A percentile compares a stretch with the other conserved stretches of the same genome.
phyloP scores from a whole-genome alignment of 2,329 filamentous ascomycete genomes.

The Cordyceps fumosorosea region DNA sequence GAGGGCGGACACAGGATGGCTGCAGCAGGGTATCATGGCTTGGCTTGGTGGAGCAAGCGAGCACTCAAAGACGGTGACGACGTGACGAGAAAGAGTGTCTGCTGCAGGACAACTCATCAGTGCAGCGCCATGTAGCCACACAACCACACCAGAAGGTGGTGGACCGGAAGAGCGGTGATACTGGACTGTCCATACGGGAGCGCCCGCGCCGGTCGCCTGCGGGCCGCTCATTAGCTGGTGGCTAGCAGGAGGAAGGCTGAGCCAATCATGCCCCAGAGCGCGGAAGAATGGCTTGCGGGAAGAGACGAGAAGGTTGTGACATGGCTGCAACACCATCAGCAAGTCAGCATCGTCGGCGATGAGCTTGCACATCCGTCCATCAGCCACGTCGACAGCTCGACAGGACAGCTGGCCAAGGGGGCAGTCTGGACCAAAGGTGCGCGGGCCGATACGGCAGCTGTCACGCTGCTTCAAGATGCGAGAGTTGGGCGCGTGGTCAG shows the following conservation, averaged over 20 bases:
- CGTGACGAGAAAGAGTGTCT: constrained; percentile 11
- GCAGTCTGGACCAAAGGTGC: not conserved
- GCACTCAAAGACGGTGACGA: constrained; percentile 2
- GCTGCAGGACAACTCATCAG: constrained; percentile 14
- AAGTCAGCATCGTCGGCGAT: not conserved
- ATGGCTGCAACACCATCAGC: not conserved
- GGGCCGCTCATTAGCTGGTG: constrained; percentile 11
- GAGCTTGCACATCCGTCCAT: not conserved
- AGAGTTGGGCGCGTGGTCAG: constrained; percentile 6
- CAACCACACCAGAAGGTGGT: not conserved
- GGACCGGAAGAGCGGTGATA: constrained; percentile 1
- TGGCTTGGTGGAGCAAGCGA: constrained; percentile 10
- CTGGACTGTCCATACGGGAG: constrained; percentile 6
- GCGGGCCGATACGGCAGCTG: constrained; percentile 1
- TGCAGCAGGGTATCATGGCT: constrained; percentile 14
- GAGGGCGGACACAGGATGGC: not conserved
- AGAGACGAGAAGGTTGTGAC: not conserved
- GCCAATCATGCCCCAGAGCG: constrained; percentile 1
- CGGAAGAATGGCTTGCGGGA: not conserved
- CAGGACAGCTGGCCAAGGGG: not conserved
- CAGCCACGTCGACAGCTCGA: constrained; percentile 7
- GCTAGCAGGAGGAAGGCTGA: not conserved
- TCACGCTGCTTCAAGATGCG: constrained; percentile 5
- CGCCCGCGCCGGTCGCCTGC: constrained; percentile 8
- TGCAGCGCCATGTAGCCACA: constrained; percentile 13